These are phyloP conservation scores for Cyclotella atomus DNA, from an alignment of 108 stramenopile genomes.

Conservation along the genomic window DNA sequence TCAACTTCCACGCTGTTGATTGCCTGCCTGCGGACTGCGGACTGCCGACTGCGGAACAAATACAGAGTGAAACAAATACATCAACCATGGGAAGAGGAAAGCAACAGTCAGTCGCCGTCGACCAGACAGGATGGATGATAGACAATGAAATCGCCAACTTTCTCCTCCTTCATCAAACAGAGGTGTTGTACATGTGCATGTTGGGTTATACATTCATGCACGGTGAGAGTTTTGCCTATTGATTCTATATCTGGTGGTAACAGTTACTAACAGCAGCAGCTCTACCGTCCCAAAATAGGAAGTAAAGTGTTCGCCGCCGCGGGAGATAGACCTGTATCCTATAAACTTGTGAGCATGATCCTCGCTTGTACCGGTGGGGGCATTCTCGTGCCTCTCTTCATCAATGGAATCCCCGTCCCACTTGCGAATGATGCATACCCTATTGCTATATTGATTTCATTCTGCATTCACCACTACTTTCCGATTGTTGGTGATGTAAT, in stretches of 20 bases:
- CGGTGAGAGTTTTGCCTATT: slow-evolving; percentile 45
- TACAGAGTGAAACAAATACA: neutral
- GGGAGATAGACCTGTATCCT: slow-evolving; percentile 54
- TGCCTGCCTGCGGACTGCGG: too few species aligned
- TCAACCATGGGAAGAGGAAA: neutral
- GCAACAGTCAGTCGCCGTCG: slow-evolving; percentile 22
- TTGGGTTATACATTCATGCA: slow-evolving; percentile 82
- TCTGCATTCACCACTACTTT: slow-evolving; percentile 72
- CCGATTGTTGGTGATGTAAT: slow-evolving; percentile 82
- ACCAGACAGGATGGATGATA: slow-evolving; percentile 85
- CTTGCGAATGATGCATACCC: slow-evolving; percentile 84
- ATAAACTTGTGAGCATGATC: slow-evolving; percentile 76
- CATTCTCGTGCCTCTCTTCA: slow-evolving; percentile 85
- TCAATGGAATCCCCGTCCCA: slow-evolving; percentile 83
- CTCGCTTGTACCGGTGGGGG: slow-evolving; percentile 87
- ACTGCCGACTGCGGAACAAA: too few species aligned
- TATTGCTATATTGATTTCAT: slow-evolving; percentile 73
- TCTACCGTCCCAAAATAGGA: slow-evolving; percentile 25
- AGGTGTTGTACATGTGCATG: slow-evolving; percentile 67
- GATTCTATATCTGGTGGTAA: neutral
- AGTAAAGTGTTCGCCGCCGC: slow-evolving; percentile 74
- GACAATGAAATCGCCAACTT: slow-evolving; percentile 74
- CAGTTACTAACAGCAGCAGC: neutral
- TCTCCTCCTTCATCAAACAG: slow-evolving; percentile 71
- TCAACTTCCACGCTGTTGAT: neutral